phyloP scores from a whole-genome alignment of 305 asterid species.

The Vinca major region DNA sequence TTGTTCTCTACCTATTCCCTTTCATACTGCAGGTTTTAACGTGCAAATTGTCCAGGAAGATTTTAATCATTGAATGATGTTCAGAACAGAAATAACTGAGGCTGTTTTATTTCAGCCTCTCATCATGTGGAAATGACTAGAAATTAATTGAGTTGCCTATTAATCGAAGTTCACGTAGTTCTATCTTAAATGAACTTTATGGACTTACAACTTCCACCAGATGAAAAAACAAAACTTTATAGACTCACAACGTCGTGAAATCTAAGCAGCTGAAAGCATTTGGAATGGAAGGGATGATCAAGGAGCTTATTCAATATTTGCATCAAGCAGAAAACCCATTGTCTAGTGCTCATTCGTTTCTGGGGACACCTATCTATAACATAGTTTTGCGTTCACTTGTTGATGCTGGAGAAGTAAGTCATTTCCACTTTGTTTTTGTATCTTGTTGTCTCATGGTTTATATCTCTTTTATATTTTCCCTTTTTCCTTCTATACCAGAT shows the following conservation, averaged over 20 bases:
- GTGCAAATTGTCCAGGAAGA: not conserved
- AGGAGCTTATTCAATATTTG: conserved; percentile 47
- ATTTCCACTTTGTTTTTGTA: not conserved
- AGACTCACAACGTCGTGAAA: conserved; percentile 1
- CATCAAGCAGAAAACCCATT: conserved; percentile 45
- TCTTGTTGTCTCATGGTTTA: not conserved
- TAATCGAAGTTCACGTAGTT: not conserved
- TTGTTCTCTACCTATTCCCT: not conserved
- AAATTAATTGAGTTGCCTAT: not conserved
- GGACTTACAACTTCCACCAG: not conserved
- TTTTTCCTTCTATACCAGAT: conserved; percentile 27
- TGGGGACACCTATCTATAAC: conserved; percentile 44
- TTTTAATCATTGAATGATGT: not conserved
- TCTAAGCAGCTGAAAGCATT: conserved; percentile 49
- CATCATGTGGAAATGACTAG: not conserved
- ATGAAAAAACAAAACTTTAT: not conserved
- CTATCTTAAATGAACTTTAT: conserved; percentile 21
- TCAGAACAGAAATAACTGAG: not conserved
- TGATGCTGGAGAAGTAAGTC: conserved; percentile 59
- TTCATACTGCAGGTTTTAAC: not conserved
- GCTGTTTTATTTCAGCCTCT: not conserved
- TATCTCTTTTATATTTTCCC: not conserved
- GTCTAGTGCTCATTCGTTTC: conserved; percentile 18
- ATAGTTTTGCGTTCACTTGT: conserved; percentile 62
- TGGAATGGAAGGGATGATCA: conserved; percentile 70